These are phyloP conservation scores for Verticillium albo-atrum DNA, from an alignment of 2,329 filamentous ascomycete species.

Conservation along the genomic window DNA sequence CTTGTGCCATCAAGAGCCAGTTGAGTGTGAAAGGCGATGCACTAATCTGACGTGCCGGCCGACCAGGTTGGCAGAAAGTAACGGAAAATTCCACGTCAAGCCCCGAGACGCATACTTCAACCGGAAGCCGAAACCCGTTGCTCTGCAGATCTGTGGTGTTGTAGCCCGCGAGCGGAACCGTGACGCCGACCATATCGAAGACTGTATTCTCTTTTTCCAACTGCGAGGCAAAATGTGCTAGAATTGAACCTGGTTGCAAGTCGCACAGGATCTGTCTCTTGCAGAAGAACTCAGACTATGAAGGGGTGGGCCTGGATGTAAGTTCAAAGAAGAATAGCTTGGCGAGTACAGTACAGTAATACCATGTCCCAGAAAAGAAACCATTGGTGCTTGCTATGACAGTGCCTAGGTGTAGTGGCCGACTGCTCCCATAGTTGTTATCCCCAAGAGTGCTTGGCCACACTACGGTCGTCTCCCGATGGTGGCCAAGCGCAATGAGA, in stretches of 20 bases:
- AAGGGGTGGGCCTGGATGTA: neutral
- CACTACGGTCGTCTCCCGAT: too few species aligned
- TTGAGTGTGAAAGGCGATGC: neutral
- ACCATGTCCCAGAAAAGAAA: too few species aligned
- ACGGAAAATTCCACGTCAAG: neutral
- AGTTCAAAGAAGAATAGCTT: neutral
- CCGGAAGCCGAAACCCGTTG: neutral
- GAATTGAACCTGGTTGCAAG: neutral
- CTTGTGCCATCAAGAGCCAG: neutral
- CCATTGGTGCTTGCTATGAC: too few species aligned
- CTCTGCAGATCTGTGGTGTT: neutral
- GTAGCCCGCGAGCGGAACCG: neutral
- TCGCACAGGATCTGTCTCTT: neutral
- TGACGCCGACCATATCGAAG: neutral
- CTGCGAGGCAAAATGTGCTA: neutral
- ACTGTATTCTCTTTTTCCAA: neutral
- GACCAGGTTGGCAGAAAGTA: neutral
- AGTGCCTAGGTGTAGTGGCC: too few species aligned
- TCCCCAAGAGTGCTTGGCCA: too few species aligned
- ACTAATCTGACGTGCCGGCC: neutral
- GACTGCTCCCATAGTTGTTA: too few species aligned
- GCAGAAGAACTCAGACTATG: neutral
- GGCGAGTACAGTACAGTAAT: neutral
- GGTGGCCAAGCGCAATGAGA: too few species aligned
- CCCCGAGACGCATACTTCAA: neutral